phyloP scores from a whole-genome alignment of 1,284 basidiomycete genomes.

The Thecaphora thlaspeos region DNA sequence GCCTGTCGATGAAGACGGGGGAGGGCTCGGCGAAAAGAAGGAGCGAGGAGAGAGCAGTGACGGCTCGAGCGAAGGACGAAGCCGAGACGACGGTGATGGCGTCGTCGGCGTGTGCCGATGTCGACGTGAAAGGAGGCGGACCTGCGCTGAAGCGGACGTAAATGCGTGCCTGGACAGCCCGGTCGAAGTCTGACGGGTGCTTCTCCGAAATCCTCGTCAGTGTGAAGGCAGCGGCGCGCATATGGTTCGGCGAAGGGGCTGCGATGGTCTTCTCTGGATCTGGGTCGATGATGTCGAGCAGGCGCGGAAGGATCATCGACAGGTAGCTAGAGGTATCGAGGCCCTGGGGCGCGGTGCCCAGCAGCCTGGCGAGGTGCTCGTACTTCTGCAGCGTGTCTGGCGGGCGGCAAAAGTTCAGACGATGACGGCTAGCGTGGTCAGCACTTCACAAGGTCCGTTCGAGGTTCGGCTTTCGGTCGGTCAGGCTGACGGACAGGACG shows the following conservation, averaged over 20 bases:
- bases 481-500: background rate
- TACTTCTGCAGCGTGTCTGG: slow-evolving; percentile 20
- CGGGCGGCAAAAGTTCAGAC: background rate
- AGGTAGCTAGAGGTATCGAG: slow-evolving; percentile 21
- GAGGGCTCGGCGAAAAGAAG: slow-evolving; percentile 48
- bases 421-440: too few species aligned
- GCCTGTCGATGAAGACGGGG: slow-evolving; percentile 33
- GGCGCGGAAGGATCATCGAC: slow-evolving; percentile 22
- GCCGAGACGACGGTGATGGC: slow-evolving; percentile 4
- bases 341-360: slow-evolving; percentile 37
- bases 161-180: slow-evolving; percentile 14
- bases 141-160: slow-evolving; percentile 17
- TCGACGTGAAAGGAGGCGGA: background rate
- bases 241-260: slow-evolving; percentile 34
- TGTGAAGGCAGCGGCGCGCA: slow-evolving; percentile 43
- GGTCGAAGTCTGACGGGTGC: slow-evolving; percentile 10
- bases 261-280: slow-evolving; percentile 15
- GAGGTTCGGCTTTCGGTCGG: background rate
- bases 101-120: background rate
- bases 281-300: slow-evolving; percentile 37
- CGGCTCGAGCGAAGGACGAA: slow-evolving; percentile 10
- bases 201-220: slow-evolving; percentile 36
- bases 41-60: slow-evolving; percentile 29
- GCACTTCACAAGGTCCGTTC: background rate
- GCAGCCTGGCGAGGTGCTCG: slow-evolving; percentile 26